phyloP scores from a whole-genome alignment of 345 rosid genomes.

The Gossypium ekmanianum region DNA sequence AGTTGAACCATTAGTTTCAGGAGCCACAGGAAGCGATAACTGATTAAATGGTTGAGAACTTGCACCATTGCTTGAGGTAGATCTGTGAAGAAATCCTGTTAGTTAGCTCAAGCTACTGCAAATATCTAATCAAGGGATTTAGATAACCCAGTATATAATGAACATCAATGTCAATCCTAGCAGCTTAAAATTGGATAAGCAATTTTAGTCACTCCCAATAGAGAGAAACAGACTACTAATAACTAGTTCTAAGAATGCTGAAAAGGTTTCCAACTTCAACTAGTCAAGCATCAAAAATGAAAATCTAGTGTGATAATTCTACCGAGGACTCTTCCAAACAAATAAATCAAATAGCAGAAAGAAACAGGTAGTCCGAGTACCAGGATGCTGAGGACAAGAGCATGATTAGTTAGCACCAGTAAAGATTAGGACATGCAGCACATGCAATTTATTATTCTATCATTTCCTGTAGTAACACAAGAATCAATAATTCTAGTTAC shows the following conservation, averaged over 20 bases:
- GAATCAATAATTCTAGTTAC: conserved; percentile 1
- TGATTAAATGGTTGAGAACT: conserved; percentile 55
- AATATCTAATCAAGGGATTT: neutral
- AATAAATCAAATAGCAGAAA: neutral
- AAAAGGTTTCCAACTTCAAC: neutral
- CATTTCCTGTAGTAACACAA: neutral
- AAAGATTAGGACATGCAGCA: neutral
- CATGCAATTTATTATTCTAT: neutral
- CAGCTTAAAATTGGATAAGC: neutral
- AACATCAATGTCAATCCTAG: neutral
- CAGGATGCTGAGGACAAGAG: neutral
- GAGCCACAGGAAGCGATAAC: conserved; percentile 76
- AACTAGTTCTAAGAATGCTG: neutral
- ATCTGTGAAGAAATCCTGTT: conserved; percentile 40
- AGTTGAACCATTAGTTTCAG: conserved; percentile 55
- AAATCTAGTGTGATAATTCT: neutral
- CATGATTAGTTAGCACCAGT: neutral
- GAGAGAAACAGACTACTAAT: neutral
- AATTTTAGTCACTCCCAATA: neutral
- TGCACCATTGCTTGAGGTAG: conserved; percentile 48
- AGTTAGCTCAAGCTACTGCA: neutral
- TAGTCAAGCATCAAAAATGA: neutral
- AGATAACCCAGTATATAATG: neutral
- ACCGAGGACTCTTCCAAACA: neutral
- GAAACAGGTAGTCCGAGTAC: neutral